Evolutionary conservation across 768 basidiomycete species (phyloP), one percentile per base, ranked within the genome.

Genomic region (Serendipita sp.): DNA sequence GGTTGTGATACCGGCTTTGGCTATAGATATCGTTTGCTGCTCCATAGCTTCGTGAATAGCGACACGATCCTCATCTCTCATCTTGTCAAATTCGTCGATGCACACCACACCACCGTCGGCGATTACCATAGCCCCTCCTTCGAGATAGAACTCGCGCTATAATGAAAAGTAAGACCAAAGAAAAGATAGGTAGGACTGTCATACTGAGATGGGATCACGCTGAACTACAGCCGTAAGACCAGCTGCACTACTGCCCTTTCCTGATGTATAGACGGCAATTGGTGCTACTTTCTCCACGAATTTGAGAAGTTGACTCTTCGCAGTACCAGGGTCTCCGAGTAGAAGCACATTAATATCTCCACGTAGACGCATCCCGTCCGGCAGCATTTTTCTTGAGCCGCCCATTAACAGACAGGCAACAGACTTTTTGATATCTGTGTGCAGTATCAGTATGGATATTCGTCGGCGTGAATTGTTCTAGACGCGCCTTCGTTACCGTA

Each of bases 21-120:
- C 95, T 67, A 99, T 97, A 1, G 96, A 98, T 69, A 99, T 98
- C 0, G 96, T 99, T 71, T 98, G 95, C 71, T 99, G 96, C 71
- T 99, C 96, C 96, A 99, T 99, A 13, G 95, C 96, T 76, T 98
- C 96, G 74, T 98, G 96, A 66, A 98, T 98, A 0, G 96, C 96
- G 3, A 98, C 96, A 64, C 96, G 85, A 73, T 99, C 96, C 74
- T 98, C 95, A 69, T 99, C 96, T 44, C 95, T 80, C 96, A 99
- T 99, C 78, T 99, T 99, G 76, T 99, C 96, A 69, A 99, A 99
- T 73, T 99, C 96, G 69, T 99, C 96, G 71, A 99, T 99, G 71
- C 96, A 98, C 44, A 98, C 96, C 13, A 99, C 94, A 33, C 96
- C 96, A 11, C 90, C 90, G 72, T 99, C 96, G 1, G 96, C 96